Base-by-base conservation (phyloP, 495 filamentous ascomycete species). In the Entonaema liquescens region DNA sequence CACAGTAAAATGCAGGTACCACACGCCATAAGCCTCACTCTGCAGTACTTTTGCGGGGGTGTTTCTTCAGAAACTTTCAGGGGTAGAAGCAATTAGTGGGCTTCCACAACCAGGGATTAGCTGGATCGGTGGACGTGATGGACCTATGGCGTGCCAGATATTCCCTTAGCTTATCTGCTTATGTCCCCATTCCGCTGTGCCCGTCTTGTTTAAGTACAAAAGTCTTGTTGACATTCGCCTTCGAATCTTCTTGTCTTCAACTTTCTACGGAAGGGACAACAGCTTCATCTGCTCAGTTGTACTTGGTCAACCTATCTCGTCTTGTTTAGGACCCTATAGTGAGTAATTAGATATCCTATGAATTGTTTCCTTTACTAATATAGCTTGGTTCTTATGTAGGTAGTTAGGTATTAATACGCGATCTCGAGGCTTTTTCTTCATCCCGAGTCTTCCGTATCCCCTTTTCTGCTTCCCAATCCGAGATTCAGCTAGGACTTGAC, bases 101-200 rank as follows among this genome's bases (percentile, higher is more conserved):
- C 33, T 66, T 66, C 15, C 0, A 25, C 60, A 44, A 44, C 54
- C 59, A 36, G 38, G 21, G 47, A 59, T 64, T 55, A 49, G 55
- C 54, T 70, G 61, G 58, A 53, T 65, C 56, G 61, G 47, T 65
- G 67, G 66, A 68, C 59, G 52, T 29, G 52, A 69, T 58, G 25
- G 17, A 63, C 66, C 59, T 21, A 62, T 62, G 54, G 33, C 26
- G 31, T 42, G 35, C 59, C 65, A 40, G 50, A 57, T 36, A n/a
- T 59, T 40, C 8, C 33, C 42, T 50, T 52, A 42, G 36, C 47
- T 65, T 35, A n/a, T 59, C 12, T 28, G 21, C 25, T 25, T n/a
- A 28, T 28, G 23, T 59, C 11, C 53, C 28, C 53, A 53, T 53
- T 35, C 12, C 13, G 17, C 26, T 36, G 19, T 36, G 3, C 12